Base-by-base conservation (phyloP, 2,329 filamentous ascomycete species). In the Fusarium neocosmosporiellum region DNA sequence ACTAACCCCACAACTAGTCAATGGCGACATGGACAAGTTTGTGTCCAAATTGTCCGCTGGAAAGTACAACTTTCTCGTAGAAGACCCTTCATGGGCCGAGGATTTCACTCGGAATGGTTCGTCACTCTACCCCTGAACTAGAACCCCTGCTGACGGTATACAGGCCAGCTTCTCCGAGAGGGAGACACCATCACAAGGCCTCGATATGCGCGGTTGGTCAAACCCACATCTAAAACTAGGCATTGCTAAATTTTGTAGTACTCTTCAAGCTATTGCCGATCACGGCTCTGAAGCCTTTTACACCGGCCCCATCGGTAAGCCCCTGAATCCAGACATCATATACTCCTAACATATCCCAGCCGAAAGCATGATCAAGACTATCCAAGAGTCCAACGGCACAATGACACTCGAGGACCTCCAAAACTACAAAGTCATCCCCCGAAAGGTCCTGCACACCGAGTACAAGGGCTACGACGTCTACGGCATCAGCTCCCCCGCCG, bases 21-120 rank as follows among this genome's bases (percentile, higher is more conserved):
- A 89, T 4, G 84, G 89, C 63, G 96, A 98, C 79, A 84, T 95
- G 24, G 87, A 94, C 24, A 86, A 85, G 10, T 96, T 96, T 77
- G 96, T 97, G 88, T 79, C 85, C 1, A 84, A 80, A 4, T 88
- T 87, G 10, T 76, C 84, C 29, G 59, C 72, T 8, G 63, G 67
- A 14, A 37, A 68, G 4, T 55, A 22, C 9, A 84, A 94, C 74
- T 98, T 97, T 77, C 83, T 98, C 0, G 84, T 91, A 0, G 86
- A 93, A 4, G 90, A 98, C 65, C 91, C 92, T 0, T 89, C 90
- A 5, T 98, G 94, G 92, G 94, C 95, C 0, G 81, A 93, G 55
- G 96, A 98, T 79, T 98, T 98, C 83, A 95, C 94, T 3, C 94
- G 94, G 0, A 91, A 95, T 68, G 96, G 86, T 84, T 65, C 20